Evolutionary conservation across 2,329 filamentous ascomycete species (phyloP).

Genomic region (Decorospora gaudefroyi): DNA sequence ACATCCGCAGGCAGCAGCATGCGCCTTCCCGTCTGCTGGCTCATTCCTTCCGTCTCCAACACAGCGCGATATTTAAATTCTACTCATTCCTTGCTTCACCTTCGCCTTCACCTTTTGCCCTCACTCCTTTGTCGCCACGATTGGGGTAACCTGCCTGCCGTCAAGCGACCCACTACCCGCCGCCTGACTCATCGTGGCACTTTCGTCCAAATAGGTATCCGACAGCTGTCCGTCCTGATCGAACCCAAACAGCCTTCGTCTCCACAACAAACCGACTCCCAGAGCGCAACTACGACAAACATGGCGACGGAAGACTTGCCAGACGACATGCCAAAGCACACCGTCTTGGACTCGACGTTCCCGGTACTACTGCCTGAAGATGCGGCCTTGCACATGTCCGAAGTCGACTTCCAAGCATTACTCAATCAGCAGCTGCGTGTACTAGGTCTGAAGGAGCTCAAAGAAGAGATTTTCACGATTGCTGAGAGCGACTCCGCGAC

Average conservation of each 20-base stretch:
- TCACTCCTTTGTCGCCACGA: too few relatives aligned
- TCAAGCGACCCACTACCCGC: too few relatives aligned
- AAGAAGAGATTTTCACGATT: slow-evolving; percentile 8
- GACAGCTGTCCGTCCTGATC: too few relatives aligned
- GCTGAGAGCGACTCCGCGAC: neutral
- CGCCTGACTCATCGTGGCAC: too few relatives aligned
- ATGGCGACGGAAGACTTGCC: slow-evolving; percentile 8
- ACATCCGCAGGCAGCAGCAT: slow-evolving; percentile 6
- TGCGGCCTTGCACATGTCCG: slow-evolving; percentile 23
- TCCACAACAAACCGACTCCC: neutral
- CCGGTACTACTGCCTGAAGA: slow-evolving; percentile 31
- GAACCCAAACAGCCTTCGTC: too few relatives aligned
- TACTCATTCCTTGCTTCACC: too few relatives aligned
- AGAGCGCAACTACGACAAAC: neutral
- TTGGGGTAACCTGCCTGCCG: too few relatives aligned
- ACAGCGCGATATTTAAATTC: neutral
- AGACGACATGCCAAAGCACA: slow-evolving; percentile 9
- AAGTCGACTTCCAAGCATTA: slow-evolving; percentile 24
- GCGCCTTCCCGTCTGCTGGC: slow-evolving; percentile 2
- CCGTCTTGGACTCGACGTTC: slow-evolving; percentile 28
- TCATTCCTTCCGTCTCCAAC: neutral
- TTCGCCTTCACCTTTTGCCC: too few relatives aligned
- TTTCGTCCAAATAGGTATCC: too few relatives aligned
- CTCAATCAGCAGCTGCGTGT: slow-evolving; percentile 15
- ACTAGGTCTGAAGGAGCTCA: neutral